A percentile compares a stretch with the other conserved stretches of the same genome.
Evolutionary conservation across 257 asterid species (phyloP).

Genomic region (Datura wrightii): DNA sequence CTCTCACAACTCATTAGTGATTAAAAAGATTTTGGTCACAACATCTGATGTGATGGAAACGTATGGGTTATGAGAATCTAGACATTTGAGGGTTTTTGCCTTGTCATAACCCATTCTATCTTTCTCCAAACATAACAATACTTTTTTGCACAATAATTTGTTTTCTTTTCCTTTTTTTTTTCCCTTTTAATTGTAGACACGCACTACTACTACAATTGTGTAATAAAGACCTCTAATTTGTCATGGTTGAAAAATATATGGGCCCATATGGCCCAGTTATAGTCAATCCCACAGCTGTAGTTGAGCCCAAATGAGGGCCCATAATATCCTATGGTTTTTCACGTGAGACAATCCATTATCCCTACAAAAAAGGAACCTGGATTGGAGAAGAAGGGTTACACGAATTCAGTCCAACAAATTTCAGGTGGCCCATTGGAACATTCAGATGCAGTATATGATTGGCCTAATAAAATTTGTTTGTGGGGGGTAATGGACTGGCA

Average conservation of each 20-base stretch:
- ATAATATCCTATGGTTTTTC: conserved; percentile 6
- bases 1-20: neutral
- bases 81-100: conserved; percentile 31
- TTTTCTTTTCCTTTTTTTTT: neutral
- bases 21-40: conserved; percentile 26
- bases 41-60: conserved; percentile 35
- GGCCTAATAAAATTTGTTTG: neutral
- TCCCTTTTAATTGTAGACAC: neutral
- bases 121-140: conserved; percentile 13
- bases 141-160: conserved; percentile 1
- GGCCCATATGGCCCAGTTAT: conserved; percentile 20
- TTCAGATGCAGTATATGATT: neutral
- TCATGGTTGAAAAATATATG: neutral
- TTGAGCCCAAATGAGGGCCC: neutral
- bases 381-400: neutral
- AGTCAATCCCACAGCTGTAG: neutral
- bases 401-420: conserved; percentile 23
- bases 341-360: neutral
- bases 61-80: conserved; percentile 47
- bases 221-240: conserved; percentile 13
- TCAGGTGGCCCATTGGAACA: conserved; percentile 18
- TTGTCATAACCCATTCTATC: conserved; percentile 26
- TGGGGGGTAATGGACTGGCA: neutral
- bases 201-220: conserved; percentile 27
- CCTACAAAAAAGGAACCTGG: neutral